A percentile compares a stretch with the other conserved stretches of the same genome.
Evolutionary conservation across 2,329 filamentous ascomycete genomes (phyloP).

Genomic region (Penicillium sclerotigenum): DNA sequence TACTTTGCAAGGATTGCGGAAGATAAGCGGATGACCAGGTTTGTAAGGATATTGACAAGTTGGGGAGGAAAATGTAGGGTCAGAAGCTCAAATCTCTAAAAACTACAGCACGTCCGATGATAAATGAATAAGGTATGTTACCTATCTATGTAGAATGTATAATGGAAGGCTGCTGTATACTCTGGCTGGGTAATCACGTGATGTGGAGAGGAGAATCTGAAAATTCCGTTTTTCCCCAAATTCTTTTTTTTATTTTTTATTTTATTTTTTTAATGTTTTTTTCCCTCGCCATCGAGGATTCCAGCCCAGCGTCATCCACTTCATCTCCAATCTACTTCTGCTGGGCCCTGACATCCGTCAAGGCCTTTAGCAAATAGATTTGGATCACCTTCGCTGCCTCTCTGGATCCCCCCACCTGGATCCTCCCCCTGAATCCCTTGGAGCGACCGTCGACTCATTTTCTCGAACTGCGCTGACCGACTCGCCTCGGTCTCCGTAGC

Average conservation of each 20-base stretch:
- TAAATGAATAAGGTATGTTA: neutral
- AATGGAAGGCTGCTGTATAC: neutral
- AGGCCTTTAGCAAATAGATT: constrained; percentile 8
- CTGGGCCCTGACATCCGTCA: constrained; percentile 9
- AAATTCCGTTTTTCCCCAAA: constrained; percentile 12
- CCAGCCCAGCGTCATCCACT: constrained; percentile 25
- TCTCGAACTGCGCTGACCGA: constrained; percentile 24
- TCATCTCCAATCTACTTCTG: constrained; percentile 18
- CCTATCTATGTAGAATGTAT: neutral
- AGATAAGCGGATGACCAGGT: neutral
- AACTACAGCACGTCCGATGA: neutral
- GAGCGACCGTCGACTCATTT: constrained; percentile 20
- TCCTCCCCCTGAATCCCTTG: constrained; percentile 21
- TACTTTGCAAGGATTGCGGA: constrained; percentile 10
- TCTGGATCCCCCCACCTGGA: constrained; percentile 8
- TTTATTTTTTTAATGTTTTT: constrained; percentile 24
- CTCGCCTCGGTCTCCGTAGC: constrained; percentile 22
- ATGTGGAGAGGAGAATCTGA: constrained; percentile 18
- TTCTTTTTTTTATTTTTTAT: constrained; percentile 15
- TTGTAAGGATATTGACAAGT: neutral
- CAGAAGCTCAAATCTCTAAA: neutral
- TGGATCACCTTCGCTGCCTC: neutral
- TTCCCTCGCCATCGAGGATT: constrained; percentile 22
- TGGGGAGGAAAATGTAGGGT: neutral
- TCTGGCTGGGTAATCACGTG: constrained; percentile 15